Evolutionary conservation across 192 early-diverging fungal genomes (phyloP).

Genomic region (Coemansia sp.): DNA sequence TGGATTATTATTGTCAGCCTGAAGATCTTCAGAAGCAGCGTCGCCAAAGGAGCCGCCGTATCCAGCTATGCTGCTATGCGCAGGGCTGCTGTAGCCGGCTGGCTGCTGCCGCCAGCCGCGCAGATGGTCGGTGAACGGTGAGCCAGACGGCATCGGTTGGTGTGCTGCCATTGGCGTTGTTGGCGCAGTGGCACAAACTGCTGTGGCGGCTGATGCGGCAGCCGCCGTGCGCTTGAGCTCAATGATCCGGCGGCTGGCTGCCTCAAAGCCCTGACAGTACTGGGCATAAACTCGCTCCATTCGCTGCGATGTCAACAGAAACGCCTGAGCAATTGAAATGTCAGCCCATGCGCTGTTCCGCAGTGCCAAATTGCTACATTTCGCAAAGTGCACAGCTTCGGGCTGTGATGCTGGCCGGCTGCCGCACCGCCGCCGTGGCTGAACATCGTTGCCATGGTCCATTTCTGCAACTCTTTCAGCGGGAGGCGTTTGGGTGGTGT

Average conservation of each 20-base stretch:
- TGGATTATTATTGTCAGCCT: constrained; percentile 26
- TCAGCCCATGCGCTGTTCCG: constrained; percentile 47
- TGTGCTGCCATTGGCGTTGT: constrained; percentile 30
- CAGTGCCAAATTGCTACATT: constrained; percentile 11
- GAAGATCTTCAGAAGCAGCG: constrained; percentile 15
- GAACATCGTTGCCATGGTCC: not conserved
- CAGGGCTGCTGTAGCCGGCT: constrained; percentile 25
- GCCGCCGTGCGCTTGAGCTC: constrained; percentile 40
- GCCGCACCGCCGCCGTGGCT: constrained; percentile 7
- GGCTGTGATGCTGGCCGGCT: constrained; percentile 27
- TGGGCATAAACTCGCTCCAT: constrained; percentile 49
- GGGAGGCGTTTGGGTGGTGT: not conserved
- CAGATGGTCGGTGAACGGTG: constrained; percentile 29
- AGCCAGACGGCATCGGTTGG: constrained; percentile 14
- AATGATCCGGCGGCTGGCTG: constrained; percentile 48
- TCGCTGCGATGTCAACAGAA: constrained; percentile 43
- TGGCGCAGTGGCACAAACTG: constrained; percentile 20
- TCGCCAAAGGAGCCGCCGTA: constrained; percentile 12
- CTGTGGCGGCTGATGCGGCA: constrained; percentile 5
- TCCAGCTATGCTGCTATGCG: not conserved
- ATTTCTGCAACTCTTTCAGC: no score
- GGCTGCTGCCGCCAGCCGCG: constrained; percentile 23
- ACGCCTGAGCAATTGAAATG: constrained; percentile 49
- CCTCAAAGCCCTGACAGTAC: constrained; percentile 55
- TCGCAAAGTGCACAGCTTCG: constrained; percentile 12